Evolutionary conservation across 2,329 filamentous ascomycete genomes (phyloP).

Genomic region (Mariannaea elegans): DNA sequence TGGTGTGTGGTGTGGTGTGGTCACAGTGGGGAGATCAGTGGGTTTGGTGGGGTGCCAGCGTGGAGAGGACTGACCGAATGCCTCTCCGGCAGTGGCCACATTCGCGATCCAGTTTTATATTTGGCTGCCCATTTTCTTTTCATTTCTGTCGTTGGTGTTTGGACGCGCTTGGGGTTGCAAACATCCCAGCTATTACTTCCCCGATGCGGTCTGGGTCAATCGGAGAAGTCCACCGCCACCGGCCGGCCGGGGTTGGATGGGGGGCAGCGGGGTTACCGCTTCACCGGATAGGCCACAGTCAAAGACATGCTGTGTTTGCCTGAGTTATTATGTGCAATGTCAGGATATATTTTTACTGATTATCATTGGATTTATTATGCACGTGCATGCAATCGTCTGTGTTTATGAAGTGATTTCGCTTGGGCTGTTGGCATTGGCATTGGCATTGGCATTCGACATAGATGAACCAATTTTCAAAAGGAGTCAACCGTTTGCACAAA

Average conservation of each 20-base stretch:
- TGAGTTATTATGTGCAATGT: too few species aligned
- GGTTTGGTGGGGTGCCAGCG: constrained; percentile 1
- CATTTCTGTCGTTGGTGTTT: constrained; percentile 9
- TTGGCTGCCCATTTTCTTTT: not conserved
- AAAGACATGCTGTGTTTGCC: not conserved
- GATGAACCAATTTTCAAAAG: too few species aligned
- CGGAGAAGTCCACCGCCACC: constrained; percentile 3
- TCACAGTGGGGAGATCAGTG: constrained; percentile 6
- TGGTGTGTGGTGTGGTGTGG: not conserved
- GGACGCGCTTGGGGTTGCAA: not conserved
- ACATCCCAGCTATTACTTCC: not conserved
- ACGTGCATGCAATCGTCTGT: too few species aligned
- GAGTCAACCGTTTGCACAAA: too few species aligned
- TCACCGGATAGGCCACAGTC: not conserved
- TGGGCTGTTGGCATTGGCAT: too few species aligned
- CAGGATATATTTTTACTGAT: too few species aligned
- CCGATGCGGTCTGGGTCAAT: constrained; percentile 21
- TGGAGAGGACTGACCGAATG: not conserved
- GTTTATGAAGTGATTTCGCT: too few species aligned
- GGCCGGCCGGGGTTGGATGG: constrained; percentile 5
- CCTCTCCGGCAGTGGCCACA: constrained; percentile 2
- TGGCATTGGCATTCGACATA: too few species aligned
- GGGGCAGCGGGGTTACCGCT: not conserved
- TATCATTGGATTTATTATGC: too few species aligned
- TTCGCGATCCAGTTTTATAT: not conserved